A percentile compares a stretch with the other conserved stretches of the same genome.
Conservation (phyloP, 2,329 filamentous ascomycete species). For the Pseudocercospora crystallina region DNA sequence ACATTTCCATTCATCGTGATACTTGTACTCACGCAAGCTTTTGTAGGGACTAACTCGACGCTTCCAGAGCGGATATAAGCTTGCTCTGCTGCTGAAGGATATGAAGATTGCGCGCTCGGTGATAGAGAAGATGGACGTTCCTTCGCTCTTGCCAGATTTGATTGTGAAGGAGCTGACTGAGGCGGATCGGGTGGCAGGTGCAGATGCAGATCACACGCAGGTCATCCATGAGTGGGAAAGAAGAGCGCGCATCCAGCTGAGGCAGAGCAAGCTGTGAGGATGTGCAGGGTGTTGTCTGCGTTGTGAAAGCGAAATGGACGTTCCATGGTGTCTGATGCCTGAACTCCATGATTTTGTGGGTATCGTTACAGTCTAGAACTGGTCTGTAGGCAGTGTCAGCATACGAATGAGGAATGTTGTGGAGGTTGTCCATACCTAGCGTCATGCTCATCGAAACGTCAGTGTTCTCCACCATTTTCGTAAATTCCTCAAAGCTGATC, state of each 20-base stretch:
- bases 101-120: conserved; percentile 35
- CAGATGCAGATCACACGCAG: conserved; percentile 33
- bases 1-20: not conserved
- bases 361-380: conserved; percentile 20
- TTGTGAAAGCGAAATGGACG: too few species aligned
- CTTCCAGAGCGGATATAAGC: conserved; percentile 34
- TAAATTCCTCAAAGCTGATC: conserved; percentile 99
- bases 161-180: conserved; percentile 30
- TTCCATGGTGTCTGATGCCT: too few species aligned
- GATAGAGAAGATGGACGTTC: conserved; percentile 31
- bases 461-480: conserved; percentile 97
- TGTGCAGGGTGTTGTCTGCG: not conserved
- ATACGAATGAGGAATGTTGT: not conserved
- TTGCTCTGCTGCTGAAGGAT: conserved; percentile 35
- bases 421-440: conserved; percentile 51
- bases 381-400: conserved; percentile 12
- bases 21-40: not conserved
- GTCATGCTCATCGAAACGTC: conserved; percentile 69
- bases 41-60: conserved; percentile 20
- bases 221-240: conserved; percentile 35
- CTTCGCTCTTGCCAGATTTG: conserved; percentile 27
- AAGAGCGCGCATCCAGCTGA: conserved; percentile 31
- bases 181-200: conserved; percentile 27
- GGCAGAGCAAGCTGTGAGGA: conserved; percentile 21
- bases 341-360: not conserved